Percentiles rank a stretch among this genome's conserved stretches.
Conservation (phyloP, 495 filamentous ascomycete species). For the Hapsidospora chrysogenum region DNA sequence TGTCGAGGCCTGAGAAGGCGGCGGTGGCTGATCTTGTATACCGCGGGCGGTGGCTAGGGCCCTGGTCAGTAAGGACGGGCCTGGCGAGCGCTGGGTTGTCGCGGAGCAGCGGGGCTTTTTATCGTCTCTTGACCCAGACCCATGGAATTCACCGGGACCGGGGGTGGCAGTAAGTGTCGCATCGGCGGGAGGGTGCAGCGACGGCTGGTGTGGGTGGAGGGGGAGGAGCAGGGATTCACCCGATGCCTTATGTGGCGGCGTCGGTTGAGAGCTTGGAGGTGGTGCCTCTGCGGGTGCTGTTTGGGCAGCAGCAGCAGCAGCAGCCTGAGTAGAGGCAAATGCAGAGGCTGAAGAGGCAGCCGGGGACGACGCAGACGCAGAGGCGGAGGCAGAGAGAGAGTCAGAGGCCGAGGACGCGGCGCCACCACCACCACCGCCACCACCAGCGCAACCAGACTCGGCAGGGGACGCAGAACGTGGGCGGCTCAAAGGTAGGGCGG, state of each 20-base stretch:
- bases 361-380: too few species aligned
- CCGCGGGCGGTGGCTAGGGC: conserved; percentile 35
- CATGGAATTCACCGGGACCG: too few species aligned
- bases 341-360: too few species aligned
- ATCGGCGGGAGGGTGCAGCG: conserved; percentile 8
- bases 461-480: conserved; percentile 4
- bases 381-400: too few species aligned
- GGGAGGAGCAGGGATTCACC: conserved; percentile 13
- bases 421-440: neutral
- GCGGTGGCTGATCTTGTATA: conserved; percentile 9
- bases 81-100: conserved; percentile 19
- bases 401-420: too few species aligned
- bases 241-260: conserved; percentile 10
- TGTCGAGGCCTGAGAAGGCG: too few species aligned
- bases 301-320: conserved; percentile 9
- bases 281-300: conserved; percentile 12
- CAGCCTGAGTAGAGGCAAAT: too few species aligned
- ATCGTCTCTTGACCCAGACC: conserved; percentile 17
- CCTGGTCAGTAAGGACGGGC: conserved; percentile 31
- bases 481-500: conserved; percentile 26
- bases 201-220: conserved; percentile 12
- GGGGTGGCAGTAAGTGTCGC: too few species aligned
- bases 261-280: conserved; percentile 7
- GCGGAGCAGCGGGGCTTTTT: conserved; percentile 27
- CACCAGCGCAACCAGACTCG: too few species aligned